Base-by-base conservation (phyloP, 768 basidiomycete species). In the Tylopilus plumbeoviolaceoides region DNA sequence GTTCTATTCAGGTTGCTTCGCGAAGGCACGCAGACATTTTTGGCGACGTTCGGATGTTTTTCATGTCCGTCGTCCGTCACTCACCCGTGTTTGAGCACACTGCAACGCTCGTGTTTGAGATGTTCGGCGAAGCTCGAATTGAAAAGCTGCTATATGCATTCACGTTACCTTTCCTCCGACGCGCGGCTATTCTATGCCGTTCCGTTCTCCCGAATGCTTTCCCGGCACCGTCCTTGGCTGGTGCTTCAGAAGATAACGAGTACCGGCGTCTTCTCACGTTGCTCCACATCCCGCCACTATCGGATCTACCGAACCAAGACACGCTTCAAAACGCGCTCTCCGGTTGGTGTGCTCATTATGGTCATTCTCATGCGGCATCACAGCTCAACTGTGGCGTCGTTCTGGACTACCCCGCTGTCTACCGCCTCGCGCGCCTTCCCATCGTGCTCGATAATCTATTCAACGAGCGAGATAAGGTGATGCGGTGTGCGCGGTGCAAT, bases 331-430 rank as follows among this genome's bases (percentile, higher is more conserved):
- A 87, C 51, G 87, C 87, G n/a, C 75, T 92, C 2, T 87, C 87
- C 0, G 87, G 91, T 4, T 95, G 94, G 93, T 88, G 91, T 65
- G 85, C 85, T 4, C 90, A 93, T 65, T 93, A 91, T 64, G 88
- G 89, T 2, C 83, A 88, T 57, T 84, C 87, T 2, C 88, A 91
- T 58, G 81, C 87, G 1, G 80, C 84, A 1, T 83, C 87, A 3
- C 89, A 91, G 60, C 71, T 89, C 52, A 88, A 89, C 59, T 89
- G 87, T 59, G 87, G 86, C 1, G 84, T 91, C 27, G 73, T 80
- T 18, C 74, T 98, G 41, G 95, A 98, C 58, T 91, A 85, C 61
- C 89, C 95, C 0, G 78, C 77, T 2, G 72, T 86, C 2, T 98
- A 99, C 68, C 88, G 87, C 36, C 80, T 98, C 18, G 83, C 89